A percentile compares a stretch with the other conserved stretches of the same genome.
phyloP scores from a whole-genome alignment of 495 filamentous ascomycete species.

The Penicillium longicatenatum region DNA sequence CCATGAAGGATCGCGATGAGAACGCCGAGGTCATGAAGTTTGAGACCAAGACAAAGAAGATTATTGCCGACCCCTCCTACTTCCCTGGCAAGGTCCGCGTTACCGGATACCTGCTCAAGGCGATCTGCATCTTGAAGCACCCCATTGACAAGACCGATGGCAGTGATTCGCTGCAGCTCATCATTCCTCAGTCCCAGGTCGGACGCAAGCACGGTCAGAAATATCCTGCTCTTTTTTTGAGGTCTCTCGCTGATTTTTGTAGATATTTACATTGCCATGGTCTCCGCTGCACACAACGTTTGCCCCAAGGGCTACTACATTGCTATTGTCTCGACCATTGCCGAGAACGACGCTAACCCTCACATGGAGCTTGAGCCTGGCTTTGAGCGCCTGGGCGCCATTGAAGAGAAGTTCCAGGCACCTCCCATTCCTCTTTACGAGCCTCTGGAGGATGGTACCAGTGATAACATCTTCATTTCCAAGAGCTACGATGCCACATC shows the following conservation, averaged over 20 bases:
- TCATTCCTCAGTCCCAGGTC: slow-evolving; percentile 96
- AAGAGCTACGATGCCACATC: slow-evolving; percentile 97
- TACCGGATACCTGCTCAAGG: slow-evolving; percentile 86
- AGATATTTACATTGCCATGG: slow-evolving; percentile 98
- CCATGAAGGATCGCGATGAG: slow-evolving; percentile 82
- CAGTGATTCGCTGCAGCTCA: slow-evolving; percentile 89
- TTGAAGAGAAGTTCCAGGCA: slow-evolving; percentile 97
- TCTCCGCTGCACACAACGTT: slow-evolving; percentile 95
- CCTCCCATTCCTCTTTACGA: slow-evolving; percentile 90
- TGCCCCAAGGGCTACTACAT: slow-evolving; percentile 99
- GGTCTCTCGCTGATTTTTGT: slow-evolving; percentile 26
- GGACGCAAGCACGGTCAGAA: slow-evolving; percentile 85
- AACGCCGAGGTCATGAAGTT: slow-evolving; percentile 87
- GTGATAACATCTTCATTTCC: slow-evolving; percentile 94
- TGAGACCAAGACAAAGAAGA: slow-evolving; percentile 92
- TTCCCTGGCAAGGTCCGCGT: slow-evolving; percentile 88
- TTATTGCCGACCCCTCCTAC: slow-evolving; percentile 94
- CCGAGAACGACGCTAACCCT: slow-evolving; percentile 88
- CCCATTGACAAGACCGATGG: slow-evolving; percentile 86
- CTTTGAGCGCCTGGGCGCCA: slow-evolving; percentile 87
- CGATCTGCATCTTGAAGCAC: slow-evolving; percentile 96
- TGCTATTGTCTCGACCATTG: slow-evolving; percentile 96
- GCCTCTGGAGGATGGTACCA: slow-evolving; percentile 80
- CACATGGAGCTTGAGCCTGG: slow-evolving; percentile 93
- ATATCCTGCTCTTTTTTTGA: not conserved